Evolutionary conservation across 1,284 basidiomycete genomes (phyloP).

Genomic region (Singerocomus inundabilis): DNA sequence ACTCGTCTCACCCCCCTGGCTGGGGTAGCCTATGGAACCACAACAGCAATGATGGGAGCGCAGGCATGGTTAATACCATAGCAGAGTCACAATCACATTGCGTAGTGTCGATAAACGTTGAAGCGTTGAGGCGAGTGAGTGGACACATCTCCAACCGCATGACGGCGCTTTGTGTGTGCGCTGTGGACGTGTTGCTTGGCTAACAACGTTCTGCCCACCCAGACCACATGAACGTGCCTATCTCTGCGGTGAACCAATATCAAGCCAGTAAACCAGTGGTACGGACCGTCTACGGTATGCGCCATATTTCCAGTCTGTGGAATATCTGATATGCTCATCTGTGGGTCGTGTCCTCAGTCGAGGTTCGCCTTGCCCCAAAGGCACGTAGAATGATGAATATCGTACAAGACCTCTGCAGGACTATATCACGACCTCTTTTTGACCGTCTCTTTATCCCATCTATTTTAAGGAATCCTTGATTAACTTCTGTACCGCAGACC

Average conservation of each 20-base stretch:
- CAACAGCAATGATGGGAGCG: no score
- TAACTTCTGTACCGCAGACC: no score
- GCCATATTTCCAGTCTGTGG: background rate
- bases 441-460: conserved; percentile 65
- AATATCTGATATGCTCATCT: background rate
- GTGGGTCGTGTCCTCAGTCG: conserved; percentile 52
- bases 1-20: no score
- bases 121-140: no score
- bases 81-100: conserved; percentile 6
- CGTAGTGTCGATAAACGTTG: background rate
- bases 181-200: conserved; percentile 45
- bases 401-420: conserved; percentile 59
- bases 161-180: conserved; percentile 10
- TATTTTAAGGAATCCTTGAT: no score
- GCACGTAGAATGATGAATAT: conserved; percentile 72
- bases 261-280: conserved; percentile 18
- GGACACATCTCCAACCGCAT: conserved; percentile 14
- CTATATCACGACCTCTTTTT: conserved; percentile 59
- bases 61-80: no score
- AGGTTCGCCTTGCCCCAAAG: conserved; percentile 71
- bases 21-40: no score
- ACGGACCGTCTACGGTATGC: conserved; percentile 62
- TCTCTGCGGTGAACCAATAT: conserved; percentile 3
- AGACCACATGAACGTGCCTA: conserved; percentile 18
- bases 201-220: conserved; percentile 15